Percentiles rank a stretch among this genome's conserved stretches.
Evolutionary conservation across 2,329 filamentous ascomycete species (phyloP).

Genomic region (Fusarium odoratissimum): DNA sequence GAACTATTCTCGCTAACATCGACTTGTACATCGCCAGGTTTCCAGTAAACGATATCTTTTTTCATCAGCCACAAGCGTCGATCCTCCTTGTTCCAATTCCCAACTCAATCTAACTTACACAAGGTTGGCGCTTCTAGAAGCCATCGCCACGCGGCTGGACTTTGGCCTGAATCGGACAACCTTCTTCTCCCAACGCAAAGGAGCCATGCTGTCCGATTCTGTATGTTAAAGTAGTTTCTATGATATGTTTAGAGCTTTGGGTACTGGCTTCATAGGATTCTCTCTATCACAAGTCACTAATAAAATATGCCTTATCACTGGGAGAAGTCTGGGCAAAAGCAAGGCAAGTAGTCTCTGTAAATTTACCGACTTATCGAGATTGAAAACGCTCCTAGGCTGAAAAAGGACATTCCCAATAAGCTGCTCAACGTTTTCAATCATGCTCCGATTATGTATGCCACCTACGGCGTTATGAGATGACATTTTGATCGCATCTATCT

Average conservation of each 20-base stretch:
- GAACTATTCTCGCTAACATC: background rate
- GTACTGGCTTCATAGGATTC: fast-evolving
- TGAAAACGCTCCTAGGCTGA: too few relatives aligned
- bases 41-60: fast-evolving
- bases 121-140: fast-evolving
- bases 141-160: fast-evolving
- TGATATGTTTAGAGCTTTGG: too few relatives aligned
- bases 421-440: too few relatives aligned
- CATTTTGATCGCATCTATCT: too few relatives aligned
- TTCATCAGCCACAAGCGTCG: fast-evolving
- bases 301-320: too few relatives aligned
- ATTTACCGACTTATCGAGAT: too few relatives aligned
- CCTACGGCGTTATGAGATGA: too few relatives aligned
- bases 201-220: background rate
- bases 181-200: background rate
- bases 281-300: background rate
- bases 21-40: fast-evolving
- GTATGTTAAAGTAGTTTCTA: fast-evolving
- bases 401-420: too few relatives aligned
- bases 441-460: too few relatives aligned
- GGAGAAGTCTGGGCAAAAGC: too few relatives aligned
- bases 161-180: background rate
- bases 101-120: fast-evolving
- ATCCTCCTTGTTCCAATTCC: background rate
- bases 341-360: too few relatives aligned